phyloP scores from a whole-genome alignment of 208 protist genomes.

The Trichomonas tenax region DNA sequence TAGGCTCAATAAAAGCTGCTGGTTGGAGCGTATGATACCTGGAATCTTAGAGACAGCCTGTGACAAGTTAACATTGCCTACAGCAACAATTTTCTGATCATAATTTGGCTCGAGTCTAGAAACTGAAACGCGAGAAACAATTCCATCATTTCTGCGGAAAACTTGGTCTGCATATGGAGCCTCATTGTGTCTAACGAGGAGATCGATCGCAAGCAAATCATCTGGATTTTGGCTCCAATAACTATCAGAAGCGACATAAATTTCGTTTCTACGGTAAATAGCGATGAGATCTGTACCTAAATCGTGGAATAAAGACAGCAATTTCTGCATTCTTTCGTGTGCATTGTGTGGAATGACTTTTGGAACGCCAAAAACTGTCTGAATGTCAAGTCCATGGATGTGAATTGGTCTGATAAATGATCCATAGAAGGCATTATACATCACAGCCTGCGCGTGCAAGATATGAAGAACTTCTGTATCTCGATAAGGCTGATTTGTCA shows the following conservation, averaged over 20 bases:
- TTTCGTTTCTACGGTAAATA: not conserved
- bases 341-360: not conserved
- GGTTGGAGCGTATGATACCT: no score
- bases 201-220: not conserved
- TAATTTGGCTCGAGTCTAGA: not conserved
- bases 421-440: not conserved
- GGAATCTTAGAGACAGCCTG: no score
- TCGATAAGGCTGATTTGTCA: not conserved
- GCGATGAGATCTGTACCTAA: not conserved
- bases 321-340: not conserved
- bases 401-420: not conserved
- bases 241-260: not conserved
- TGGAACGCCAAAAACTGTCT: not conserved
- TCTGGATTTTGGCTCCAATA: not conserved
- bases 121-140: not conserved
- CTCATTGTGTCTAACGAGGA: not conserved
- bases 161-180: constrained; percentile 4
- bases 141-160: not conserved
- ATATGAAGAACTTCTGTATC: not conserved
- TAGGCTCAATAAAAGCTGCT: no score
- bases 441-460: not conserved
- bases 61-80: no score
- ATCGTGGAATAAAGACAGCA: no score
- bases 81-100: not conserved
- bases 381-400: not conserved